phyloP scores from a whole-genome alignment of 2,329 filamentous ascomycete species.

The Cyclaneusma minus region DNA sequence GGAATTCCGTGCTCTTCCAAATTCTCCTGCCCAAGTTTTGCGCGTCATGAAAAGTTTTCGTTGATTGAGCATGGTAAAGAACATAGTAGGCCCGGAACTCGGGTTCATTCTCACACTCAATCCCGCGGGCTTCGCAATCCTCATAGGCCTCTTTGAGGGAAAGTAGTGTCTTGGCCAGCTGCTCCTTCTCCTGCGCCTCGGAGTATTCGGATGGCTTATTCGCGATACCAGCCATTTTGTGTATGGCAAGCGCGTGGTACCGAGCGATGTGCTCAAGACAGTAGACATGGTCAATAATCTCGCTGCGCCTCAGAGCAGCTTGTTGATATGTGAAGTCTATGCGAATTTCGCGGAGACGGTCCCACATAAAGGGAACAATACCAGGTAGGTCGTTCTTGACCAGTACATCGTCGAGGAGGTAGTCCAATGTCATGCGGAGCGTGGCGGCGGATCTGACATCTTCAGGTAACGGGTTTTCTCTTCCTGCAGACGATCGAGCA shows the following conservation, averaged over 20 bases:
- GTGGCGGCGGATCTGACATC: slow-evolving; percentile 47
- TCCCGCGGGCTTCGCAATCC: slow-evolving; percentile 41
- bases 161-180: slow-evolving; percentile 47
- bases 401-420: slow-evolving; percentile 44
- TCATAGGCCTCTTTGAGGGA: slow-evolving; percentile 53
- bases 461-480: slow-evolving; percentile 51
- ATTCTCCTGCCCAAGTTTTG: slow-evolving; percentile 38
- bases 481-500: slow-evolving; percentile 51
- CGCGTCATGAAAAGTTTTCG: slow-evolving; percentile 37
- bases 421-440: slow-evolving; percentile 44
- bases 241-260: slow-evolving; percentile 50
- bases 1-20: slow-evolving; percentile 42
- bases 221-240: slow-evolving; percentile 42
- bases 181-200: slow-evolving; percentile 52
- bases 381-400: slow-evolving; percentile 35
- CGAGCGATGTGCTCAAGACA: slow-evolving; percentile 50
- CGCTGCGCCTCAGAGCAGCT: slow-evolving; percentile 36
- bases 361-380: slow-evolving; percentile 51
- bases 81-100: slow-evolving; percentile 54
- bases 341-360: slow-evolving; percentile 50
- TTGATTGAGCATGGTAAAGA: slow-evolving; percentile 42
- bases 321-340: slow-evolving; percentile 52
- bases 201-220: slow-evolving; percentile 44
- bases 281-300: slow-evolving; percentile 43
- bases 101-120: slow-evolving; percentile 44